Conservation (phyloP, 2,329 filamentous ascomycete genomes). For the Bipolaris cookei region DNA sequence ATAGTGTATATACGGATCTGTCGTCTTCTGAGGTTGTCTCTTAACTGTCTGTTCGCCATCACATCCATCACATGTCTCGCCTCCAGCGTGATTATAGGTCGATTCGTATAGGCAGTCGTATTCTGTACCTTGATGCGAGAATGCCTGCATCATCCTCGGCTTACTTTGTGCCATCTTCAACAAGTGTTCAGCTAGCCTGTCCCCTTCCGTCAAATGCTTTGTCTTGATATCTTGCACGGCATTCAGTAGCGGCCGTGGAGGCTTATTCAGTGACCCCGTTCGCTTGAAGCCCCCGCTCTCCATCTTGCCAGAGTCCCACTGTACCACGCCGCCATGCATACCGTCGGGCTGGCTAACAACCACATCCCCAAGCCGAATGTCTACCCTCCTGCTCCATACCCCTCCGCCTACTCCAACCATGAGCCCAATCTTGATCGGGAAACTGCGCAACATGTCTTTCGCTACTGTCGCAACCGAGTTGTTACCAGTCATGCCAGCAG, state of each 20-base stretch:
- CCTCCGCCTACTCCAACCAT: conserved; percentile 53
- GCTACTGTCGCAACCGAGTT: conserved; percentile 39
- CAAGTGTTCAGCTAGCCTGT: conserved; percentile 1
- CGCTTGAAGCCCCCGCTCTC: conserved; percentile 13
- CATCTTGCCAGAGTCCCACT: conserved; percentile 3
- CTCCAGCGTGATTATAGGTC: conserved; percentile 20
- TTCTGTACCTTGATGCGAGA: conserved; percentile 1
- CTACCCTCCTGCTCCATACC: conserved; percentile 17
- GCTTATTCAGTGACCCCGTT: conserved; percentile 14
- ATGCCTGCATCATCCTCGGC: no score
- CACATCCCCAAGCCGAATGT: conserved; percentile 15
- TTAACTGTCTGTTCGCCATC: no score
- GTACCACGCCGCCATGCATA: conserved; percentile 7
- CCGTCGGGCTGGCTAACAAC: conserved; percentile 5
- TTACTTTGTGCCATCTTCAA: neutral
- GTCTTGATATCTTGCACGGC: conserved; percentile 15
- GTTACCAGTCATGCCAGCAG: conserved; percentile 40
- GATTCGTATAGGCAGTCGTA: conserved; percentile 23
- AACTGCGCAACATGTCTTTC: conserved; percentile 36
- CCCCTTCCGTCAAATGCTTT: neutral
- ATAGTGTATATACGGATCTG: no score
- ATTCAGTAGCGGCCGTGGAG: conserved; percentile 14
- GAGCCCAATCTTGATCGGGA: conserved; percentile 47
- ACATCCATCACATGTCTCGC: conserved; percentile 10
- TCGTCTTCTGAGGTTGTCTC: no score